Conservation (phyloP, 495 filamentous ascomycete genomes). For the Lasiosphaeriaceae sp. region DNA sequence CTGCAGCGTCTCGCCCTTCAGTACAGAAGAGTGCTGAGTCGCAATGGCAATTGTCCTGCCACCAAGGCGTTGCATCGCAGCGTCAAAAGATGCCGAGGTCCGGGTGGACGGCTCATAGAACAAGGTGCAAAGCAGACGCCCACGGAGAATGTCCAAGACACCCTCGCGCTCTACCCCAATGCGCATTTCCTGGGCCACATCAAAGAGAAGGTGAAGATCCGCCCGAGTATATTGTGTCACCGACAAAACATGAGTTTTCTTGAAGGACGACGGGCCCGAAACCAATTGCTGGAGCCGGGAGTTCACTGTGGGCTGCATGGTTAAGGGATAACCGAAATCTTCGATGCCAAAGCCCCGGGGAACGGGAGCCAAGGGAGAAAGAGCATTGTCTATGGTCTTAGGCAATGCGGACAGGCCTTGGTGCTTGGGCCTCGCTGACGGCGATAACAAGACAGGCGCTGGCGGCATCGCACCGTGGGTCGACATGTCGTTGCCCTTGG, state of each 20-base stretch:
- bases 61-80: constrained; percentile 95
- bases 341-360: constrained; percentile 27
- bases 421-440: constrained; percentile 47
- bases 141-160: constrained; percentile 79
- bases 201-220: constrained; percentile 90
- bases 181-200: constrained; percentile 94
- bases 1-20: constrained; percentile 90
- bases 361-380: constrained; percentile 15
- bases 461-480: constrained; percentile 56
- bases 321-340: constrained; percentile 54
- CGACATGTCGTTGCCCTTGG: constrained; percentile 73
- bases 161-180: constrained; percentile 87
- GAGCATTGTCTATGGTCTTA: constrained; percentile 20
- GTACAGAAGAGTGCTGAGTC: constrained; percentile 74
- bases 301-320: constrained; percentile 27
- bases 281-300: constrained; percentile 63
- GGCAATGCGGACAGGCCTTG: constrained; percentile 27
- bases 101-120: constrained; percentile 98
- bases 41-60: constrained; percentile 75
- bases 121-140: constrained; percentile 79
- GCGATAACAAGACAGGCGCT: constrained; percentile 45
- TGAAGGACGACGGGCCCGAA: constrained; percentile 72
- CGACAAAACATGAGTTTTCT: constrained; percentile 78
- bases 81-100: constrained; percentile 93
- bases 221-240: constrained; percentile 82